Percentiles rank a stretch among this genome's conserved stretches.
Conservation (phyloP, 345 rosid species). For the Durio zibethinus region DNA sequence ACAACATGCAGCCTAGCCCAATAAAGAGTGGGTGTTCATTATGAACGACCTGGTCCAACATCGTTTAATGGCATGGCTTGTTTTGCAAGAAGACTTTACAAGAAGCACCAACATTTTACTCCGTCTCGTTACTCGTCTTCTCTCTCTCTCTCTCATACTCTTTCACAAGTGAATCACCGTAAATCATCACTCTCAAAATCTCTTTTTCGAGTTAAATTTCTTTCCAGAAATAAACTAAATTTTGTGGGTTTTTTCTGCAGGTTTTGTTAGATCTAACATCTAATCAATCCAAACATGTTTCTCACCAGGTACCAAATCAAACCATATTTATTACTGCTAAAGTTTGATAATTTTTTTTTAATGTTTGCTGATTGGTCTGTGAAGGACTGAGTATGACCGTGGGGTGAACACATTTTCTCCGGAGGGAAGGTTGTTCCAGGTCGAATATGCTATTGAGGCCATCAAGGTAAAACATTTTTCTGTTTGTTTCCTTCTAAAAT, state of each 20-base stretch:
- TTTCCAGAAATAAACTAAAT: background rate
- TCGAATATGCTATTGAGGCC: slow-evolving; percentile 98
- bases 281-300: slow-evolving; percentile 44
- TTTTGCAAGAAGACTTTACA: slow-evolving; percentile 26
- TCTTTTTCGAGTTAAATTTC: background rate
- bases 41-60: background rate
- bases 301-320: slow-evolving; percentile 55
- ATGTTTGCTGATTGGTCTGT: slow-evolving; percentile 6
- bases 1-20: background rate
- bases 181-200: background rate
- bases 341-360: background rate
- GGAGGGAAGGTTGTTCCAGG: slow-evolving; percentile 93
- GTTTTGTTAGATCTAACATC: slow-evolving; percentile 29
- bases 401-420: slow-evolving; percentile 99
- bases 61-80: slow-evolving; percentile 21
- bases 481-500: background rate
- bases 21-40: background rate
- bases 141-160: background rate
- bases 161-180: background rate
- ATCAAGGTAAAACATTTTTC: slow-evolving; percentile 57
- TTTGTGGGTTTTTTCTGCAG: background rate
- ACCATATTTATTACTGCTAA: background rate
- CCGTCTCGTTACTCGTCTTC: too few relatives aligned
- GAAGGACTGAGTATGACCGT: slow-evolving; percentile 97
- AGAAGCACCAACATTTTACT: background rate